A percentile compares a stretch with the other conserved stretches of the same genome.
Evolutionary conservation across 305 asterid genomes (phyloP).

Genomic region (Plantago rigida): DNA sequence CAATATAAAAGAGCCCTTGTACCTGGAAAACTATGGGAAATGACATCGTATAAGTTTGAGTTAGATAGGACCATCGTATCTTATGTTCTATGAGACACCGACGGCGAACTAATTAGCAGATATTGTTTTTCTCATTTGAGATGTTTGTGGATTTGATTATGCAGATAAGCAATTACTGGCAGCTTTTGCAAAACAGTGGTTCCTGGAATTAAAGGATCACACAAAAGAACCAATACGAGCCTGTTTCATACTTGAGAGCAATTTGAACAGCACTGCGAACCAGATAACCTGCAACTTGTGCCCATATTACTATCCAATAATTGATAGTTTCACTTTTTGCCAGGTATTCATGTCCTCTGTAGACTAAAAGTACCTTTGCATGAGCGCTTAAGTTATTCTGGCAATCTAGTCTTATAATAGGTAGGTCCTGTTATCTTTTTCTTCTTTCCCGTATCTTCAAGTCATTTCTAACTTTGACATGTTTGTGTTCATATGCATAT

Average conservation of each 20-base stretch:
- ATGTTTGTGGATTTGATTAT: conserved; percentile 26
- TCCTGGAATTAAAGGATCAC: conserved; percentile 62
- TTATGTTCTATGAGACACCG: background rate
- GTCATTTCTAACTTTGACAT: conserved; percentile 4
- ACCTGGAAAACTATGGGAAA: background rate
- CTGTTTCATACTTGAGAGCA: conserved; percentile 55
- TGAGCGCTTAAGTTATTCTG: conserved; percentile 15
- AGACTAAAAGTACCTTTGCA: conserved; percentile 16
- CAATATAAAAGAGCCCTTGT: background rate
- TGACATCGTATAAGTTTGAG: background rate
- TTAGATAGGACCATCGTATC: background rate
- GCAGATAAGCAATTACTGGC: conserved; percentile 58
- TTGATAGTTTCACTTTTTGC: conserved; percentile 53
- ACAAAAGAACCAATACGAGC: conserved; percentile 55
- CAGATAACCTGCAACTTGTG: conserved; percentile 66
- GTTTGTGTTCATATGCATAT: conserved; percentile 9
- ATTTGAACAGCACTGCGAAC: conserved; percentile 41
- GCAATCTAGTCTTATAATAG: conserved; percentile 3
- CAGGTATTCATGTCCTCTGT: conserved; percentile 45
- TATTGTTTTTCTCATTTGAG: conserved; percentile 11
- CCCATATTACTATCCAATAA: conserved; percentile 44
- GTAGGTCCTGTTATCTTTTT: too few relatives aligned
- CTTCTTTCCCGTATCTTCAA: too few relatives aligned
- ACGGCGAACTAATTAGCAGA: background rate
- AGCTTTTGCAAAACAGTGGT: conserved; percentile 68